A percentile compares a stretch with the other conserved stretches of the same genome.
Evolutionary conservation across 768 basidiomycete species (phyloP).

Genomic region (Suillus subalutaceus): DNA sequence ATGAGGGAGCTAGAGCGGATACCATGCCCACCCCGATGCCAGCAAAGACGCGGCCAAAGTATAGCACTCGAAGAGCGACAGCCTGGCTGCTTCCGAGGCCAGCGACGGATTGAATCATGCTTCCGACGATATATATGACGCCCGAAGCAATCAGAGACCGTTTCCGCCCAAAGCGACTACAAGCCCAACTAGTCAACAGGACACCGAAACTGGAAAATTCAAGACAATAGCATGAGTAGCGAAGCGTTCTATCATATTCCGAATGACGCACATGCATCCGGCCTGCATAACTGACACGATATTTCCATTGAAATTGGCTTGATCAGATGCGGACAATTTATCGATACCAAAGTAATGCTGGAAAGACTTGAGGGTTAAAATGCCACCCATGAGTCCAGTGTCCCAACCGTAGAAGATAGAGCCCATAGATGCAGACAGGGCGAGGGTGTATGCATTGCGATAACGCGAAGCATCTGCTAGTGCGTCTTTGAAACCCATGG

Average conservation of each 20-base stretch:
- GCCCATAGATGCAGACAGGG: constrained; percentile 44
- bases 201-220: constrained; percentile 39
- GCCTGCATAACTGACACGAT: constrained; percentile 49
- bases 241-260: neutral
- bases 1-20: constrained; percentile 45
- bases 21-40: constrained; percentile 60
- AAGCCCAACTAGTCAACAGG: constrained; percentile 38
- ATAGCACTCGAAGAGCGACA: constrained; percentile 38
- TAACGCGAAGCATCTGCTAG: constrained; percentile 28
- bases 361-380: constrained; percentile 44
- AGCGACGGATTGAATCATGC: constrained; percentile 43
- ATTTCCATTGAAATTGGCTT: constrained; percentile 45
- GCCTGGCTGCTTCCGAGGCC: constrained; percentile 38
- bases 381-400: constrained; percentile 47
- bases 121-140: constrained; percentile 44
- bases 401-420: constrained; percentile 50
- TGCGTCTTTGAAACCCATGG: constrained; percentile 27
- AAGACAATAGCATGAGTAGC: neutral
- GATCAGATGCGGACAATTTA: constrained; percentile 33
- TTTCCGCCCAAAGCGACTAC: constrained; percentile 44
- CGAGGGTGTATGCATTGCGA: constrained; percentile 44
- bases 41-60: constrained; percentile 51
- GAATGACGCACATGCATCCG: constrained; percentile 43
- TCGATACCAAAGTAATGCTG: constrained; percentile 46
- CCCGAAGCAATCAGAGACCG: constrained; percentile 45